Percentiles rank a stretch among this genome's conserved stretches.
Evolutionary conservation across 1,139 yeast genomes (phyloP).

Genomic region (Protomyces inundatus): DNA sequence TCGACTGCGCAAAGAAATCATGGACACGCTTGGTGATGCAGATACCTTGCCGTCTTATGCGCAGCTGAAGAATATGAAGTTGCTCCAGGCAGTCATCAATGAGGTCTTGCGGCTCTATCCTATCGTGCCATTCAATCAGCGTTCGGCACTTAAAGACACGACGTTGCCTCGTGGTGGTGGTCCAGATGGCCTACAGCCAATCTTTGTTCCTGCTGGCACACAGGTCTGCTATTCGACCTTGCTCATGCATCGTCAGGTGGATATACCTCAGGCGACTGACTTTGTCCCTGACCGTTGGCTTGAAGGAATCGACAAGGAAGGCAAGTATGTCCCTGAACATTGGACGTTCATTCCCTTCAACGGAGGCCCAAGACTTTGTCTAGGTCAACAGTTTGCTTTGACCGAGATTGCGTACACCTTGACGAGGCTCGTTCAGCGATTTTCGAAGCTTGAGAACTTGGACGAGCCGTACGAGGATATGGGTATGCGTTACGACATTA

Average conservation of each 20-base stretch:
- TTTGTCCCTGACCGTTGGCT: slow-evolving; percentile 53
- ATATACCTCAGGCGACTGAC: slow-evolving; percentile 47
- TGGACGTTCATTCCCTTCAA: slow-evolving; percentile 35
- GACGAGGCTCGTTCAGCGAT: slow-evolving; percentile 43
- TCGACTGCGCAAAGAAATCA: slow-evolving; percentile 44
- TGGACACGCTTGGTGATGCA: background rate
- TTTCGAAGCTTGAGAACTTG: slow-evolving; percentile 27
- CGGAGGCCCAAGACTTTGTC: slow-evolving; percentile 58
- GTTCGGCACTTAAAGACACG: slow-evolving; percentile 48
- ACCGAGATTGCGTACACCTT: slow-evolving; percentile 52
- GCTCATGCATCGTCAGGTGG: slow-evolving; percentile 46
- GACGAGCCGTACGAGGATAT: background rate
- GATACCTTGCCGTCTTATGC: slow-evolving; percentile 44
- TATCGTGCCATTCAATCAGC: slow-evolving; percentile 51
- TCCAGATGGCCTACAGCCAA: slow-evolving; percentile 43
- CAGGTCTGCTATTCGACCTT: slow-evolving; percentile 46
- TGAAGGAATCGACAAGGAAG: slow-evolving; percentile 29
- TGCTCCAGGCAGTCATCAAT: slow-evolving; percentile 37
- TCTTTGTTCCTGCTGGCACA: slow-evolving; percentile 48
- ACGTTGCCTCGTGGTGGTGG: slow-evolving; percentile 55
- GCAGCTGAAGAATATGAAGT: slow-evolving; percentile 47
- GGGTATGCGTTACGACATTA: slow-evolving; percentile 11
- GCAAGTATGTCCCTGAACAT: slow-evolving; percentile 37
- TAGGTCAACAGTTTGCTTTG: slow-evolving; percentile 57
- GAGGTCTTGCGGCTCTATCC: slow-evolving; percentile 55